phyloP scores from a whole-genome alignment of 2,329 filamentous ascomycete genomes.

The Xylariaceae sp. region DNA sequence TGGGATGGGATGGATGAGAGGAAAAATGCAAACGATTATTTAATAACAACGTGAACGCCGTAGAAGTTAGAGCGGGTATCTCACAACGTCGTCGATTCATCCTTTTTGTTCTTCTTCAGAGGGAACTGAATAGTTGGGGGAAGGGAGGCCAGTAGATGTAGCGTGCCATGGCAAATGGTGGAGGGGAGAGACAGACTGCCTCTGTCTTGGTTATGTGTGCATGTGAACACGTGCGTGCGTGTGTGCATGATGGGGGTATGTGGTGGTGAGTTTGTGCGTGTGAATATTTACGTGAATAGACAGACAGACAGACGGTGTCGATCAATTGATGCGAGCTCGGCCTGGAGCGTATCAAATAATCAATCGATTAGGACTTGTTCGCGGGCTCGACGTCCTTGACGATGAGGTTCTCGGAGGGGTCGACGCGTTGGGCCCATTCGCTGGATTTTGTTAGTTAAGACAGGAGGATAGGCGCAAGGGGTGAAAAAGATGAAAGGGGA shows the following conservation, averaged over 20 bases:
- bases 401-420: slow-evolving; percentile 58
- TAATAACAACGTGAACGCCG: slow-evolving; percentile 6
- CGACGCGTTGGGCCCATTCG: slow-evolving; percentile 63
- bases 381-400: slow-evolving; percentile 38
- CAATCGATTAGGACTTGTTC: slow-evolving; percentile 4
- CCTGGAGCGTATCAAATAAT: too few relatives aligned
- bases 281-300: too few relatives aligned
- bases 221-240: too few relatives aligned
- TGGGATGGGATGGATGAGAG: not conserved
- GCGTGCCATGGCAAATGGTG: too few relatives aligned
- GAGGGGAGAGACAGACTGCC: too few relatives aligned
- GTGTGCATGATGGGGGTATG: too few relatives aligned
- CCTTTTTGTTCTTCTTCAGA: slow-evolving; percentile 1
- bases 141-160: not conserved
- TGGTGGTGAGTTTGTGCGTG: too few relatives aligned
- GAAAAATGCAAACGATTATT: not conserved
- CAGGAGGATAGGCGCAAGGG: too few relatives aligned
- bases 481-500: not conserved
- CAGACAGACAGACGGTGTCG: too few relatives aligned
- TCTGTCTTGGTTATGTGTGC: too few relatives aligned
- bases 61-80: slow-evolving; percentile 15
- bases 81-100: slow-evolving; percentile 15
- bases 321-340: not conserved
- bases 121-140: not conserved
- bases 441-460: slow-evolving; percentile 32